A percentile compares a stretch with the other conserved stretches of the same genome.
phyloP scores from a whole-genome alignment of 495 filamentous ascomycete genomes.

The Monascus purpureus region DNA sequence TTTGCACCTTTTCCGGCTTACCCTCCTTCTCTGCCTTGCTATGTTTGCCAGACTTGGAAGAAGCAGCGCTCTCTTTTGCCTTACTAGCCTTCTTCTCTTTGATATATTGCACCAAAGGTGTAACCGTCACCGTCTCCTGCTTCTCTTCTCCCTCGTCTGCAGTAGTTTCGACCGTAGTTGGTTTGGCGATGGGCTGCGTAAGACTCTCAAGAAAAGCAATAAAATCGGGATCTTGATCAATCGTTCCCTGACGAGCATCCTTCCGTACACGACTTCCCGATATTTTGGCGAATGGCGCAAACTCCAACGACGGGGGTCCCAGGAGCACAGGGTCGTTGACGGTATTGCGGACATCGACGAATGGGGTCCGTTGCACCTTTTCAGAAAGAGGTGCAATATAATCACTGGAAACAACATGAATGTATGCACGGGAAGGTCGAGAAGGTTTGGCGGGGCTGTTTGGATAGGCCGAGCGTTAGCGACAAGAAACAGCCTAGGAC shows the following conservation, averaged over 20 bases:
- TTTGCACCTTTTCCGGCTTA: conserved; percentile 39
- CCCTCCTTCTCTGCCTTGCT: conserved; percentile 43
- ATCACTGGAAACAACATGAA: conserved; percentile 52
- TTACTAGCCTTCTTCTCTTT: conserved; percentile 83
- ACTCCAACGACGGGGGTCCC: conserved; percentile 64
- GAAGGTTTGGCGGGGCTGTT: conserved; percentile 64
- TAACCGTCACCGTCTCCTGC: conserved; percentile 57
- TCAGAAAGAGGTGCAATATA: conserved; percentile 49
- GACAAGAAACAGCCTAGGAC: not conserved
- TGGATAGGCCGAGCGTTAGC: not conserved
- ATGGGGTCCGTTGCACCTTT: conserved; percentile 45
- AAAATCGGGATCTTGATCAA: conserved; percentile 91
- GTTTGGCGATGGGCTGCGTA: conserved; percentile 56
- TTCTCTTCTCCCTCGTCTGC: conserved; percentile 38
- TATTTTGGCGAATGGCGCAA: conserved; percentile 66
- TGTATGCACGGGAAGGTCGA: conserved; percentile 59
- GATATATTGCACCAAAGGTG: conserved; percentile 80
- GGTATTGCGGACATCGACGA: conserved; percentile 62
- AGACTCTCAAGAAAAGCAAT: conserved; percentile 81
- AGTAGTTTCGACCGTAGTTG: conserved; percentile 31
- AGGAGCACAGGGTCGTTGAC: conserved; percentile 52
- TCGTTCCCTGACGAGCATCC: conserved; percentile 82
- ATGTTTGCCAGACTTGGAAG: conserved; percentile 43
- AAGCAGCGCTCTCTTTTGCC: conserved; percentile 48
- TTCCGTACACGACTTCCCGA: conserved; percentile 54